phyloP scores from a whole-genome alignment of 192 early-diverging fungal genomes.

The Entomortierella lignicola region DNA sequence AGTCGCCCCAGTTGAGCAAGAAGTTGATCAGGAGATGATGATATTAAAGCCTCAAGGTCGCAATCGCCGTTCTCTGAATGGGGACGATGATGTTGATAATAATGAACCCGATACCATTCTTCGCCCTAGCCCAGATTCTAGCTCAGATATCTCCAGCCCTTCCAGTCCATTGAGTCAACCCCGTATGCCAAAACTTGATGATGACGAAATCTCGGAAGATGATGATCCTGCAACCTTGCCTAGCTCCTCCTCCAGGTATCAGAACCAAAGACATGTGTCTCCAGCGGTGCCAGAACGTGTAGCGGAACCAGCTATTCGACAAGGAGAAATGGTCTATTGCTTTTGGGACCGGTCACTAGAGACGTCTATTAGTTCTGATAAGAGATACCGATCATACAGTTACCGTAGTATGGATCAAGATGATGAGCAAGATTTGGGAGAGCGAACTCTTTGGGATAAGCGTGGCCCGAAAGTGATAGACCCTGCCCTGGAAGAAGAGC shows the following conservation, averaged over 20 bases:
- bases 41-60: neutral
- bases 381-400: neutral
- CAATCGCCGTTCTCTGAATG: neutral
- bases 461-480: constrained; percentile 25
- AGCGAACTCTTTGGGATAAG: constrained; percentile 25
- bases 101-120: neutral
- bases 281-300: constrained; percentile 3
- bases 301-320: constrained; percentile 14
- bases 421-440: neutral
- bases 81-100: neutral
- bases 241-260: neutral
- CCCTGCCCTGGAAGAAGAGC: constrained; percentile 27
- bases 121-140: constrained; percentile 11
- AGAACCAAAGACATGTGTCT: neutral
- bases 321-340: constrained; percentile 43
- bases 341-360: constrained; percentile 28
- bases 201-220: constrained; percentile 28
- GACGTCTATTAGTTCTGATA: constrained; percentile 3
- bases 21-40: constrained; percentile 9
- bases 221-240: constrained; percentile 20
- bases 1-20: constrained; percentile 2
- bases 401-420: constrained; percentile 26
- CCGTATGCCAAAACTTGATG: constrained; percentile 12
- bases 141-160: constrained; percentile 3
- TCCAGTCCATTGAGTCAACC: constrained; percentile 12